phyloP scores from a whole-genome alignment of 164 flowering plant species.

The Stephania yunnanensis region DNA sequence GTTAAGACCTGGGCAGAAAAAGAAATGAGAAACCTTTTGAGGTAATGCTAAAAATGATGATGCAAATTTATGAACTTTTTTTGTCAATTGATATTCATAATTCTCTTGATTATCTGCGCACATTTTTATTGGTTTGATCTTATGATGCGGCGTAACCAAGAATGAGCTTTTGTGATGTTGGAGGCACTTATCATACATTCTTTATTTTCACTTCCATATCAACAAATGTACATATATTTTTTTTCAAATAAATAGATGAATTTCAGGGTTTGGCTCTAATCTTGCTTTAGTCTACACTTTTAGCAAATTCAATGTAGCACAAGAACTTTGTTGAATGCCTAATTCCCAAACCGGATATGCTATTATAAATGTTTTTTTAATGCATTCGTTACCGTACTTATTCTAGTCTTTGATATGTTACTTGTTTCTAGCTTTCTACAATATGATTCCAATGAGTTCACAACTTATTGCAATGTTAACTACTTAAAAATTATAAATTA shows the following conservation, averaged over 20 bases:
- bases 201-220: too few relatives aligned
- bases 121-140: too few relatives aligned
- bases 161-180: not conserved
- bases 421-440: not conserved
- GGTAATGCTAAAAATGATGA: conserved; percentile 31
- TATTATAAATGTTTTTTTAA: not conserved
- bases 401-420: not conserved
- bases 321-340: too few relatives aligned
- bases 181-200: not conserved
- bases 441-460: not conserved
- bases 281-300: too few relatives aligned
- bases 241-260: too few relatives aligned
- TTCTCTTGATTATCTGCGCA: not conserved
- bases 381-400: not conserved
- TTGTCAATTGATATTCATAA: not conserved
- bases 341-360: not conserved
- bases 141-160: not conserved
- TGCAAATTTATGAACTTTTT: not conserved
- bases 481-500: not conserved
- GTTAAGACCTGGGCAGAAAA: conserved; percentile 99
- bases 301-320: too few relatives aligned
- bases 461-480: not conserved
- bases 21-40: conserved; percentile 91
- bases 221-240: too few relatives aligned
- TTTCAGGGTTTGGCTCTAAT: too few relatives aligned